These are phyloP conservation scores for Kwoniella newhampshirensis DNA, from an alignment of 768 basidiomycete genomes.

Conservation along the genomic window DNA sequence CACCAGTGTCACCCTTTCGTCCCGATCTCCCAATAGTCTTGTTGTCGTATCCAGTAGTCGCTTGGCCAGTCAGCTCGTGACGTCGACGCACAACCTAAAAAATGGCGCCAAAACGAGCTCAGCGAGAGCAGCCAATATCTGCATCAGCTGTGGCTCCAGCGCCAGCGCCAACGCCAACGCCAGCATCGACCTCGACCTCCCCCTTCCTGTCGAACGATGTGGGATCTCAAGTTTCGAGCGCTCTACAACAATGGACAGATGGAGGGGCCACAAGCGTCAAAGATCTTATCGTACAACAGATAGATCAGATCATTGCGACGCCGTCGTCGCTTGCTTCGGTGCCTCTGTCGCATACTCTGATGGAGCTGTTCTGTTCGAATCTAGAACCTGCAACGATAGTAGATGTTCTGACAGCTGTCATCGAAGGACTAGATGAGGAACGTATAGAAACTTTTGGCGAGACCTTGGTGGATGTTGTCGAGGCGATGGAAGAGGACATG, in stretches of 20 bases:
- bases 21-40: too few relatives aligned
- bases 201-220: neutral
- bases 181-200: slow-evolving; percentile 1
- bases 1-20: too few relatives aligned
- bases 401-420: slow-evolving; percentile 5
- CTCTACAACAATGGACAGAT: slow-evolving; percentile 11
- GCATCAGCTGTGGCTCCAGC: neutral
- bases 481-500: slow-evolving; percentile 32
- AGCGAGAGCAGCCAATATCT: neutral
- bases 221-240: slow-evolving; percentile 11
- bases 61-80: too few relatives aligned
- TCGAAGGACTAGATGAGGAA: slow-evolving; percentile 7
- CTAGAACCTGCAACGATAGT: slow-evolving; percentile 11
- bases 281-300: slow-evolving; percentile 4
- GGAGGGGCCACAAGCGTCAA: slow-evolving; percentile 4
- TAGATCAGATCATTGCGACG: slow-evolving; percentile 1
- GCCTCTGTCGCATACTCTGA: slow-evolving; percentile 15
- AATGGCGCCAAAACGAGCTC: neutral
- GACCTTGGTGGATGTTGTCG: slow-evolving; percentile 16
- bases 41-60: too few relatives aligned
- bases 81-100: neutral
- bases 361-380: slow-evolving; percentile 1
- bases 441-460: slow-evolving; percentile 19
- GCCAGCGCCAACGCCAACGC: neutral
- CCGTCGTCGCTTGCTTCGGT: slow-evolving; percentile 6